Evolutionary conservation across 208 protist genomes (phyloP).

Genomic region (Plasmodiophora brassicae): DNA sequence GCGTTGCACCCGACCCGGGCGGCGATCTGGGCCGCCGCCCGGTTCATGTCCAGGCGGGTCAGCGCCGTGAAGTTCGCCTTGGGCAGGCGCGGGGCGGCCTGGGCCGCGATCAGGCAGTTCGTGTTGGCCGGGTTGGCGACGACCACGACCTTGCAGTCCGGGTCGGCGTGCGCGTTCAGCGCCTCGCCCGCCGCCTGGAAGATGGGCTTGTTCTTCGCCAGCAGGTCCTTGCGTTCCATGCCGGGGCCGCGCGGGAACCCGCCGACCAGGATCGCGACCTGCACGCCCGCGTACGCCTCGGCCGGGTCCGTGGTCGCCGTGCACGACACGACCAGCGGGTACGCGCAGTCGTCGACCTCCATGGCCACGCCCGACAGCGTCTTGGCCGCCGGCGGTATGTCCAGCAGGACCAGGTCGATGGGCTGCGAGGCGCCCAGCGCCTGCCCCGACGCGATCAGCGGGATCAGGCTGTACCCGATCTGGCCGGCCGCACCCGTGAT

Average conservation of each 20-base stretch:
- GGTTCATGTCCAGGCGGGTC: constrained; percentile 63
- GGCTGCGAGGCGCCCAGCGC: constrained; percentile 77
- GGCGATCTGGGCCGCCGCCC: background rate
- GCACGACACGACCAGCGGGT: constrained; percentile 43
- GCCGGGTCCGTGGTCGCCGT: background rate
- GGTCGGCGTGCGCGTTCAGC: constrained; percentile 72
- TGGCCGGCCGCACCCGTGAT: constrained; percentile 92
- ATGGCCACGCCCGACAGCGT: constrained; percentile 54
- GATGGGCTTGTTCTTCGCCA: constrained; percentile 84
- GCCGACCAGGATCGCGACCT: constrained; percentile 68
- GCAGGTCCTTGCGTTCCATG: constrained; percentile 90
- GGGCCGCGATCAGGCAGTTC: constrained; percentile 79
- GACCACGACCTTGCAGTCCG: constrained; percentile 68
- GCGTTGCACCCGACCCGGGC: background rate
- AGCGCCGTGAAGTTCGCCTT: constrained; percentile 83
- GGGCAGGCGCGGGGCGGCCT: constrained; percentile 60
- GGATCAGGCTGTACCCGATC: constrained; percentile 50
- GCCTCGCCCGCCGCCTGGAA: constrained; percentile 83
- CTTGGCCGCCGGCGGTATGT: constrained; percentile 64
- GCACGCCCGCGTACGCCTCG: background rate
- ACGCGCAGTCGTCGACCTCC: constrained; percentile 60
- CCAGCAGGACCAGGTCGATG: constrained; percentile 81
- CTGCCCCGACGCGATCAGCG: constrained; percentile 79
- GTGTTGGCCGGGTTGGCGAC: constrained; percentile 91
- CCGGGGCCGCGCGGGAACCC: constrained; percentile 73